A percentile compares a stretch with the other conserved stretches of the same genome.
Conservation (phyloP, 2,329 filamentous ascomycete genomes). For the Basipetospora sp. region DNA sequence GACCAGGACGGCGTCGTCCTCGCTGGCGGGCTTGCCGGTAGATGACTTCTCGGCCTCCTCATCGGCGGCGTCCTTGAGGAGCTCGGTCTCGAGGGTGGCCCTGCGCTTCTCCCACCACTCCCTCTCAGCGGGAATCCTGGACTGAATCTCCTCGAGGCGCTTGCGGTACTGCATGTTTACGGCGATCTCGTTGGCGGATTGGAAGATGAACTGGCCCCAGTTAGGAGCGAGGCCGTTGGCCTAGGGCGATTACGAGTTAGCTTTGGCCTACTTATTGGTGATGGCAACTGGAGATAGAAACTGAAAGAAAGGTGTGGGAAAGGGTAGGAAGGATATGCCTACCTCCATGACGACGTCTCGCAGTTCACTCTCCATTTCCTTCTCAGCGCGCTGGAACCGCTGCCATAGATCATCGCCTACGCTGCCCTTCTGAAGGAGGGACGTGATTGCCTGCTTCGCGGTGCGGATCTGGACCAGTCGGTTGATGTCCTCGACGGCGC, state of each 20-base stretch:
- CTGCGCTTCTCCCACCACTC: slow-evolving; percentile 85
- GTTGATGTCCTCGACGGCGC: slow-evolving; percentile 84
- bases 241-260: no score
- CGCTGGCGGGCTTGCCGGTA: slow-evolving; percentile 13
- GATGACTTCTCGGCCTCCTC: slow-evolving; percentile 29
- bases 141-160: slow-evolving; percentile 60
- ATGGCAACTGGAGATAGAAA: no score
- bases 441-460: slow-evolving; percentile 74
- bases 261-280: no score
- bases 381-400: slow-evolving; percentile 78
- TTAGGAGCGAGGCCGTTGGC: slow-evolving; percentile 77
- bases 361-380: slow-evolving; percentile 93
- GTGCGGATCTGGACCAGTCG: slow-evolving; percentile 78
- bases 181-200: slow-evolving; percentile 90
- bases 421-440: slow-evolving; percentile 73
- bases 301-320: background rate
- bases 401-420: slow-evolving; percentile 95
- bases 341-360: slow-evolving; percentile 89
- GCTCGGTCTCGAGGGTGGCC: slow-evolving; percentile 55
- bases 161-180: slow-evolving; percentile 67
- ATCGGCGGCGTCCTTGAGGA: slow-evolving; percentile 72
- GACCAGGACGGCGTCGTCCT: slow-evolving; percentile 52
- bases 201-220: slow-evolving; percentile 94
- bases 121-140: slow-evolving; percentile 58
- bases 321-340: slow-evolving; percentile 12